Evolutionary conservation across 108 stramenopile genomes (phyloP), one percentile per base, ranked within the genome.

Genomic region (Poteriospumella lacustris): DNA sequence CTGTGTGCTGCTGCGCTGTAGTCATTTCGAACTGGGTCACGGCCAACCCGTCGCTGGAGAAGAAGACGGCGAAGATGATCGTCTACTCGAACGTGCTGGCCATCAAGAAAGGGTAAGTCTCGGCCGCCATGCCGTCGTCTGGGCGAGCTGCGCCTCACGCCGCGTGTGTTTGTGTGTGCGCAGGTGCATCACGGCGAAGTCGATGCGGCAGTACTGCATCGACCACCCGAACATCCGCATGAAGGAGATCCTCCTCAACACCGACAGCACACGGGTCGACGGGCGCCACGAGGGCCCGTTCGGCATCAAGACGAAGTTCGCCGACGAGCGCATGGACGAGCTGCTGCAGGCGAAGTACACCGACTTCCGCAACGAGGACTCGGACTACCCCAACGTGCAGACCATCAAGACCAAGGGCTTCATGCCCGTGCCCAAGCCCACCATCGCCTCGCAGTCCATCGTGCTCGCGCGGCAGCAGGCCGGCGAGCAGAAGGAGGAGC

Each of bases 21-120:
- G 70, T 73, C 3, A 73, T 73, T 19, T 73, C 70, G 40, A 73
- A 73, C 36, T 73, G 70, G 70, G 31, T 42, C 9, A 38, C 70
- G 38, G 70, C 70, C 9, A 56, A 73, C 36, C 70, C 70, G 3
- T 73, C 70, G 5, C n/a, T 26, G 19, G 43, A 44, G 31, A 42
- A 73, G 41, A 56, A 44, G 43, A 26, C 12, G 9, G 42, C 9
- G 5, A 44, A 56, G 26, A 73, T 44, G 12, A 26, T 52, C 41
- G 47, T 73, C 24, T 33, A 73, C 41, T 73, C 41, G n/a, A 73
- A 73, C 24, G 47, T 73, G 3, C 47, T 73, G 15, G 70, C 70
- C 3, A 38, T 73, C 12, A 73, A 73, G 31, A 15, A 73, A 15
- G 70, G 70, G 64, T 68, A 68, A 39, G 36, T 19, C 36, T 68